Evolutionary conservation across 768 basidiomycete species (phyloP).

Genomic region (Kwoniella dejecticola): DNA sequence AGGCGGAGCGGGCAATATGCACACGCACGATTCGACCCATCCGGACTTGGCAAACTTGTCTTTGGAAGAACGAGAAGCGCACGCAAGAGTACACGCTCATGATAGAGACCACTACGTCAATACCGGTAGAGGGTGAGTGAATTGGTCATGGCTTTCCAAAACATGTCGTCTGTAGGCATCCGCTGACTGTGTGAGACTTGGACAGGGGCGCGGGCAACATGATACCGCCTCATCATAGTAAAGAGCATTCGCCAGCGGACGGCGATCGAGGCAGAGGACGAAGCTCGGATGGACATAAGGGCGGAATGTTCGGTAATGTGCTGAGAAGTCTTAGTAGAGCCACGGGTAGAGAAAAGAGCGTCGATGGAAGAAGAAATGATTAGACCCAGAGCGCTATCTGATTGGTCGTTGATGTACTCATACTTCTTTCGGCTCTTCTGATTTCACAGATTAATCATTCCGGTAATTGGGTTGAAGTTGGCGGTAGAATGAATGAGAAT

Average conservation of each 20-base stretch:
- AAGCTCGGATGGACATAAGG: conserved; percentile 28
- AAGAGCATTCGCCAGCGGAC: conserved; percentile 24
- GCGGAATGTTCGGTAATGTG: conserved; percentile 48
- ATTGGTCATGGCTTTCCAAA: background rate
- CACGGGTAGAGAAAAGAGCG: conserved; percentile 26
- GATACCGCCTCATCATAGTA: conserved; percentile 7
- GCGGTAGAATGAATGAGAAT: too few species aligned
- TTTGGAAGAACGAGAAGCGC: conserved; percentile 48
- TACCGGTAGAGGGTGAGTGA: conserved; percentile 48
- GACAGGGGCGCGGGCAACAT: conserved; percentile 46
- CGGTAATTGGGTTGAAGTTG: too few species aligned
- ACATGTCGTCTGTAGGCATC: background rate
- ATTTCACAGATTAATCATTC: too few species aligned
- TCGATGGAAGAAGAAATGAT: conserved; percentile 11
- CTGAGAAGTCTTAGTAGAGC: conserved; percentile 47
- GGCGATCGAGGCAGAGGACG: conserved; percentile 41
- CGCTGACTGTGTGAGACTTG: background rate
- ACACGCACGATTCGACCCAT: conserved; percentile 25
- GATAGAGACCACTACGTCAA: conserved; percentile 26
- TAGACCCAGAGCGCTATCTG: background rate
- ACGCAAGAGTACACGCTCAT: conserved; percentile 40
- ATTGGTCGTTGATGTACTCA: background rate
- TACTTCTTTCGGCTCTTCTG: too few species aligned
- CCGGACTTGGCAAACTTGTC: conserved; percentile 35
- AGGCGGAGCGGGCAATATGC: conserved; percentile 29